Evolutionary conservation across 768 basidiomycete genomes (phyloP).

Genomic region (Candolleomyces aberdarensis): DNA sequence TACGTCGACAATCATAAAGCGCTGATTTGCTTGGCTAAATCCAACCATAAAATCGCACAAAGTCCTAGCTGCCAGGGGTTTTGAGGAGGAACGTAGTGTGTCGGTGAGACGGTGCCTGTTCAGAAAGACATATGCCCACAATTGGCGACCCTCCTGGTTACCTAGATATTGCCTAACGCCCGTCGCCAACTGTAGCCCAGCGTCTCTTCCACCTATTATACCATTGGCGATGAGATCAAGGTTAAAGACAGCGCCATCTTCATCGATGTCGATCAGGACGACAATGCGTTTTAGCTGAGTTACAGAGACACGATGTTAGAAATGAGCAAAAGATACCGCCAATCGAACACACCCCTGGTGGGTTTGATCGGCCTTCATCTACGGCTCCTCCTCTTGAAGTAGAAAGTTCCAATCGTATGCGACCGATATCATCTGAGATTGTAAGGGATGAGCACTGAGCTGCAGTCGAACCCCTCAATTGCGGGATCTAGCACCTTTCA

Average conservation of each 20-base stretch:
- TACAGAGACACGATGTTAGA: slow-evolving; percentile 15
- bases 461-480: too few relatives aligned
- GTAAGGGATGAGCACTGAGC: too few relatives aligned
- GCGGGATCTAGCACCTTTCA: too few relatives aligned
- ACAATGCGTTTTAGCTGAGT: slow-evolving; percentile 22
- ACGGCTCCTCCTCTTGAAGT: too few relatives aligned
- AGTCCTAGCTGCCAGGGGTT: slow-evolving; percentile 32
- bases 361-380: too few relatives aligned
- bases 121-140: slow-evolving; percentile 63
- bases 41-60: slow-evolving; percentile 68
- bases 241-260: slow-evolving; percentile 61
- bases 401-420: too few relatives aligned
- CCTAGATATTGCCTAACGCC: slow-evolving; percentile 22
- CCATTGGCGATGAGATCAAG: slow-evolving; percentile 51
- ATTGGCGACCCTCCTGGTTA: slow-evolving; percentile 34
- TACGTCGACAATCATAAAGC: slow-evolving; percentile 68
- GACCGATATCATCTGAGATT: too few relatives aligned
- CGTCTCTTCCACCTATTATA: slow-evolving; percentile 54
- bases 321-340: not conserved
- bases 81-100: slow-evolving; percentile 33
- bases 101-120: slow-evolving; percentile 62
- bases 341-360: too few relatives aligned
- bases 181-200: slow-evolving; percentile 46
- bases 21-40: slow-evolving; percentile 65
- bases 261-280: slow-evolving; percentile 49